These are phyloP conservation scores for Auriculariales sp. DNA, from an alignment of 768 basidiomycete genomes.

Conservation along the genomic window DNA sequence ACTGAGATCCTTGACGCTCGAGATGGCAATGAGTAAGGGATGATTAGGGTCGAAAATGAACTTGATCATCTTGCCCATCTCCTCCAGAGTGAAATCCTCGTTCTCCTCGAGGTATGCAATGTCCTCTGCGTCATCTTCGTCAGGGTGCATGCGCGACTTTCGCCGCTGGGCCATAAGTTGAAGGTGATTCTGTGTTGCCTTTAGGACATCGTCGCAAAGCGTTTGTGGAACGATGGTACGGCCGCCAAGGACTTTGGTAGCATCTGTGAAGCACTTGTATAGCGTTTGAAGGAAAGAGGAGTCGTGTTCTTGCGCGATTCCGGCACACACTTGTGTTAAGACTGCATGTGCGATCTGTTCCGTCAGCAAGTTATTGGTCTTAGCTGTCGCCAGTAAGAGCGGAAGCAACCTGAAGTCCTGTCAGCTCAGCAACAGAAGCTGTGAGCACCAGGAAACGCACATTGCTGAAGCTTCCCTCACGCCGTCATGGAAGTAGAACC, in stretches of 20 bases:
- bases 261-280: slow-evolving; percentile 55
- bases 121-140: slow-evolving; percentile 50
- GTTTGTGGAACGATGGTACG: slow-evolving; percentile 36
- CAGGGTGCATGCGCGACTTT: slow-evolving; percentile 30
- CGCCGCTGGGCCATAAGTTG: slow-evolving; percentile 54
- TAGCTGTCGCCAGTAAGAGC: slow-evolving; percentile 53
- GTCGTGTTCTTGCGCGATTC: slow-evolving; percentile 55
- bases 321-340: slow-evolving; percentile 47
- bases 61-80: slow-evolving; percentile 52
- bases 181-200: slow-evolving; percentile 60
- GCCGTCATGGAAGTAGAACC: slow-evolving; percentile 75
- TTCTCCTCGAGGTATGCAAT: slow-evolving; percentile 63
- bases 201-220: slow-evolving; percentile 38
- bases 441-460: slow-evolving; percentile 25
- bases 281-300: slow-evolving; percentile 64
- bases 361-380: slow-evolving; percentile 48
- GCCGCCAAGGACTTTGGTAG: slow-evolving; percentile 43
- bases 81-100: slow-evolving; percentile 70
- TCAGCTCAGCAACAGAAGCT: background rate
- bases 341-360: slow-evolving; percentile 54
- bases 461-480: slow-evolving; percentile 66
- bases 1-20: slow-evolving; percentile 59
- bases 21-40: slow-evolving; percentile 51
- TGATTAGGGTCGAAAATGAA: slow-evolving; percentile 39
- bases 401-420: slow-evolving; percentile 43